Percentiles rank a stretch among this genome's conserved stretches.
Conservation (phyloP, 768 basidiomycete species). For the Inosperma sp. region DNA sequence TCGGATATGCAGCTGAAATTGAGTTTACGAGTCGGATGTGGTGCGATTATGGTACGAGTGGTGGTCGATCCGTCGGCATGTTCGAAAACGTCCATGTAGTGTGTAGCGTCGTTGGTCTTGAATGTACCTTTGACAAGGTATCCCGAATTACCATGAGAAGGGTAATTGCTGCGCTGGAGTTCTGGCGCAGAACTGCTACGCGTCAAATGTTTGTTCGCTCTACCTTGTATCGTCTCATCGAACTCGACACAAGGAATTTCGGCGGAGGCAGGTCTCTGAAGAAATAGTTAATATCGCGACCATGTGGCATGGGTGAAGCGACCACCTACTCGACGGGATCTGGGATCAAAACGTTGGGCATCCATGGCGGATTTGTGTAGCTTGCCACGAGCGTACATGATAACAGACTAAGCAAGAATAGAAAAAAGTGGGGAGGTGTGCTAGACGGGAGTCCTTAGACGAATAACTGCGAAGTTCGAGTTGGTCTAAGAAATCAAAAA, state of each 20-base stretch:
- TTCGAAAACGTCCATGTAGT: constrained; percentile 15
- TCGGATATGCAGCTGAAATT: too few relatives aligned
- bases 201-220: too few relatives aligned
- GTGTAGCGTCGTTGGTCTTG: constrained; percentile 1
- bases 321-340: constrained; percentile 21
- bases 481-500: too few relatives aligned
- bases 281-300: too few relatives aligned
- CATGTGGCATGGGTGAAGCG: not conserved
- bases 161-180: not conserved
- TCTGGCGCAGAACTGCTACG: not conserved
- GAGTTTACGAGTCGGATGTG: too few relatives aligned
- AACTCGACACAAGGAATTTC: too few relatives aligned
- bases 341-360: constrained; percentile 28
- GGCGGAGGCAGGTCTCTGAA: too few relatives aligned
- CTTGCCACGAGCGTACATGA: constrained; percentile 4
- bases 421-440: not conserved
- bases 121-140: not conserved
- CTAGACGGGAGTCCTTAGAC: not conserved
- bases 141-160: too few relatives aligned
- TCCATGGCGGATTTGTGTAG: constrained; percentile 20
- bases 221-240: too few relatives aligned
- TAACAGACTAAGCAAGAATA: constrained; percentile 8
- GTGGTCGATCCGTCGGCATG: constrained; percentile 12
- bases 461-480: too few relatives aligned
- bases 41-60: constrained; percentile 17